These are phyloP conservation scores for Arabidopsis arenosa DNA, from an alignment of 345 rosid genomes.

Conservation along the genomic window DNA sequence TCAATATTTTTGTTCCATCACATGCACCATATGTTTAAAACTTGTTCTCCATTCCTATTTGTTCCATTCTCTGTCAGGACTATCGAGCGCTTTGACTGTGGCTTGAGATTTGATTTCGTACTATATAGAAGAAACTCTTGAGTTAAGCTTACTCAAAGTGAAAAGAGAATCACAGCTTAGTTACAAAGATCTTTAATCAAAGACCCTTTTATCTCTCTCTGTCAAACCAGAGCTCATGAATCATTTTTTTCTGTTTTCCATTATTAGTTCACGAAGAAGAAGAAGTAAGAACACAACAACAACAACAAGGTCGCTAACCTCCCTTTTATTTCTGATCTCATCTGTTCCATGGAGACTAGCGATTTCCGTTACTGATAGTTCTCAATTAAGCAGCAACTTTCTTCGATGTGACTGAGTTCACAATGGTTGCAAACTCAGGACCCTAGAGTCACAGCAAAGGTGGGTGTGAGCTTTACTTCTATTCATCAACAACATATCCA, in stretches of 20 bases:
- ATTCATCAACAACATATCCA: conserved; percentile 25
- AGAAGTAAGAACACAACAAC: conserved; percentile 40
- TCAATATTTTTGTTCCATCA: no score
- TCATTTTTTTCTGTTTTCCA: conserved; percentile 13
- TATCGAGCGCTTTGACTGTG: background rate
- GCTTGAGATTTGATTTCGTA: background rate
- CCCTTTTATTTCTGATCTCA: conserved; percentile 36
- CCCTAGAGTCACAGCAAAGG: conserved; percentile 59
- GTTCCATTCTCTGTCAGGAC: no score
- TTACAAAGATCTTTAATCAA: conserved; percentile 35
- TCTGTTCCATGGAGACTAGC: conserved; percentile 36
- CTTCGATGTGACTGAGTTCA: conserved; percentile 88
- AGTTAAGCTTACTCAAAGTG: conserved; percentile 14
- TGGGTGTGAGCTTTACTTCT: conserved; percentile 6
- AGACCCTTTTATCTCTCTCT: conserved; percentile 19
- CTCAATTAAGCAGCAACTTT: conserved; percentile 79
- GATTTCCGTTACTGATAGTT: background rate
- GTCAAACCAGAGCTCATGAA: conserved; percentile 37
- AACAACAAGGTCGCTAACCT: conserved; percentile 32
- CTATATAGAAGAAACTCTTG: background rate
- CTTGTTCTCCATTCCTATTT: no score
- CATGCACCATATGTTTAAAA: no score
- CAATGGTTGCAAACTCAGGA: conserved; percentile 89
- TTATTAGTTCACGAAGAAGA: conserved; percentile 45
- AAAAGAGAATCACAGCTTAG: conserved; percentile 24